Conservation (phyloP, 495 filamentous ascomycete species). For the Daldinia decipiens region DNA sequence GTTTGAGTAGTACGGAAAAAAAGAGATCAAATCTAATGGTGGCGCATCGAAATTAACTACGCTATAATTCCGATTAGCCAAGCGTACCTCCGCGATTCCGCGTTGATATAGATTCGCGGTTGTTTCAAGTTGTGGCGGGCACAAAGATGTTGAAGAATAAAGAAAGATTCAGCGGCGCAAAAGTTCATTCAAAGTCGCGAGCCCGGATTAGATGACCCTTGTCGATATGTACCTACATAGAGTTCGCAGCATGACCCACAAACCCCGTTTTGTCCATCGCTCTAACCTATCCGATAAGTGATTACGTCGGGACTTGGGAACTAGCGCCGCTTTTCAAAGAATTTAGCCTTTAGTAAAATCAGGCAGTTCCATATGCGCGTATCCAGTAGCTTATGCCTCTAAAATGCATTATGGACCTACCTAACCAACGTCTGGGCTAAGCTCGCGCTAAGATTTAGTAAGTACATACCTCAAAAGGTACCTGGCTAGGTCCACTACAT, state of each 20-base stretch:
- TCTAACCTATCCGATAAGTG: slow-evolving; percentile 3
- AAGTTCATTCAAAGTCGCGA: slow-evolving; percentile 36
- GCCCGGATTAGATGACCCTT: slow-evolving; percentile 27
- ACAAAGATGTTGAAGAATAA: slow-evolving; percentile 14
- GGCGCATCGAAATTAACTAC: neutral
- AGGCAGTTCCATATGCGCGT: neutral
- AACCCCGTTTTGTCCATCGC: neutral
- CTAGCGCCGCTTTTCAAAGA: neutral
- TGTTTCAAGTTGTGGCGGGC: neutral
- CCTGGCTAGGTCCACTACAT: neutral
- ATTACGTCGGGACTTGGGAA: neutral
- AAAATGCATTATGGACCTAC: neutral
- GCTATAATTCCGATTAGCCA: neutral
- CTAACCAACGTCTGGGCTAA: neutral
- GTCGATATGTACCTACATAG: too few species aligned
- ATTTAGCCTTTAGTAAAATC: neutral
- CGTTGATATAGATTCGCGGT: neutral
- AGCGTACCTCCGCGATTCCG: neutral
- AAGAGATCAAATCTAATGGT: neutral
- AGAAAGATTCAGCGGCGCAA: slow-evolving; percentile 28
- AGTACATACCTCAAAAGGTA: neutral
- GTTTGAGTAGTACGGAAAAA: neutral
- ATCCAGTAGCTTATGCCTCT: neutral
- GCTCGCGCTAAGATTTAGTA: neutral
- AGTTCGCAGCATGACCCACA: slow-evolving; percentile 31